phyloP scores from a whole-genome alignment of 108 stramenopile genomes.

The Skeletonema menzelii region DNA sequence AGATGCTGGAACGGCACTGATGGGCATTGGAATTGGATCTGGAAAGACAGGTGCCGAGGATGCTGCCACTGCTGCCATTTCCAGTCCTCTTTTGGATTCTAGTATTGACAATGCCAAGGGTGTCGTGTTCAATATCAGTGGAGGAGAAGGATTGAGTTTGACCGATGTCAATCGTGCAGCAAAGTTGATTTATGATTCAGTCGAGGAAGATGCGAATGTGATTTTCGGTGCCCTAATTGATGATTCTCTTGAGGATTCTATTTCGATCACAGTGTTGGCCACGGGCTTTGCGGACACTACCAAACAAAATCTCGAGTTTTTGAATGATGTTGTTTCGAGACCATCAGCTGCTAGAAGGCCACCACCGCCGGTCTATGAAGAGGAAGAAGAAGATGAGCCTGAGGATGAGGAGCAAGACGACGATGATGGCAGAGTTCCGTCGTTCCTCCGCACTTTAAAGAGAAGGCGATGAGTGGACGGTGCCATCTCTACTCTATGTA shows the following conservation, averaged over 20 bases:
- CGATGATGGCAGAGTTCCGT: slow-evolving; percentile 31
- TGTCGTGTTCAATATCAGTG: slow-evolving; percentile 92
- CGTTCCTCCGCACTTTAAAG: slow-evolving; percentile 34
- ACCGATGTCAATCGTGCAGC: slow-evolving; percentile 89
- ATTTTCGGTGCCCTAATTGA: slow-evolving; percentile 93
- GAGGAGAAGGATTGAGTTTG: slow-evolving; percentile 82
- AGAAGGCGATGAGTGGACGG: slow-evolving; percentile 27
- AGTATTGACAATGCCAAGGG: slow-evolving; percentile 89
- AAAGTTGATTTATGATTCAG: slow-evolving; percentile 89
- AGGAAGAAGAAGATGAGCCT: slow-evolving; percentile 18
- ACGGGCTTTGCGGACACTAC: slow-evolving; percentile 72
- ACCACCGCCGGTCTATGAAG: slow-evolving; percentile 2
- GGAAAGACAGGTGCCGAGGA: slow-evolving; percentile 89
- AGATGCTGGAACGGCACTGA: slow-evolving; percentile 90
- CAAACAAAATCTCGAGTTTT: slow-evolving; percentile 31
- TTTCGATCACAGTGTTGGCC: slow-evolving; percentile 90
- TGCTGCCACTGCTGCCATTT: slow-evolving; percentile 89
- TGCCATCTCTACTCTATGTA: neutral
- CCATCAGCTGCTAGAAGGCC: neutral
- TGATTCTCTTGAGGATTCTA: slow-evolving; percentile 83
- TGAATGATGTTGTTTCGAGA: slow-evolving; percentile 36
- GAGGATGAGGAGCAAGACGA: slow-evolving; percentile 17
- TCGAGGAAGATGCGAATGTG: slow-evolving; percentile 92
- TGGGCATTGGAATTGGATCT: slow-evolving; percentile 89
- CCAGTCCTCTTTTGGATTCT: slow-evolving; percentile 84